Percentiles rank a stretch among this genome's conserved stretches.
Conservation (phyloP, 2,329 filamentous ascomycete species). For the Stachybotrys echinatus region DNA sequence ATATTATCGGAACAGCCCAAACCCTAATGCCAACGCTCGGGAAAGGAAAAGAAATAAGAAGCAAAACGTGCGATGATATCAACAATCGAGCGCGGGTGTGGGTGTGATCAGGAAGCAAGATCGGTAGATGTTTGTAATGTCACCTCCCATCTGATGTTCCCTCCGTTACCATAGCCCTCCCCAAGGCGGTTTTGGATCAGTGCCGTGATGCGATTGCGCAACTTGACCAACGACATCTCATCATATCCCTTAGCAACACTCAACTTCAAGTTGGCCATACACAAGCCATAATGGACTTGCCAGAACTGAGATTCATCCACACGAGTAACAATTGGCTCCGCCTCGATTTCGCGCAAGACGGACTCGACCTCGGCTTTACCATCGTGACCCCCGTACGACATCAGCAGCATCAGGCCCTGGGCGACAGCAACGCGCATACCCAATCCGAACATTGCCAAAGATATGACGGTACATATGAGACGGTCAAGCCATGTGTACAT, state of each 20-base stretch:
- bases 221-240: constrained; percentile 64
- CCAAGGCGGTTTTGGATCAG: constrained; percentile 82
- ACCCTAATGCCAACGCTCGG: too few species aligned
- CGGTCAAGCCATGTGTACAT: constrained; percentile 81
- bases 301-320: constrained; percentile 94
- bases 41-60: background rate
- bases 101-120: constrained; percentile 14
- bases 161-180: constrained; percentile 77
- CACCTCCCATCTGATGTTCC: constrained; percentile 85
- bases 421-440: constrained; percentile 79
- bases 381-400: constrained; percentile 63
- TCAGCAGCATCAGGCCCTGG: constrained; percentile 89
- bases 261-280: constrained; percentile 90
- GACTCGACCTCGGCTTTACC: constrained; percentile 53
- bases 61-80: background rate
- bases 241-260: constrained; percentile 59
- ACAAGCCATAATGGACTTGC: constrained; percentile 96
- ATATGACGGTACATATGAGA: constrained; percentile 73
- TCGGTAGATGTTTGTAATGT: constrained; percentile 67
- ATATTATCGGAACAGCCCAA: too few species aligned
- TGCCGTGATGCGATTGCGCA: constrained; percentile 71
- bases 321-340: constrained; percentile 67
- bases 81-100: too few species aligned
- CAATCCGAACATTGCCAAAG: constrained; percentile 81
- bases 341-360: constrained; percentile 80